A percentile compares a stretch with the other conserved stretches of the same genome.
Evolutionary conservation across 2,329 filamentous ascomycete species (phyloP).

Genomic region (Trichoderma breve): DNA sequence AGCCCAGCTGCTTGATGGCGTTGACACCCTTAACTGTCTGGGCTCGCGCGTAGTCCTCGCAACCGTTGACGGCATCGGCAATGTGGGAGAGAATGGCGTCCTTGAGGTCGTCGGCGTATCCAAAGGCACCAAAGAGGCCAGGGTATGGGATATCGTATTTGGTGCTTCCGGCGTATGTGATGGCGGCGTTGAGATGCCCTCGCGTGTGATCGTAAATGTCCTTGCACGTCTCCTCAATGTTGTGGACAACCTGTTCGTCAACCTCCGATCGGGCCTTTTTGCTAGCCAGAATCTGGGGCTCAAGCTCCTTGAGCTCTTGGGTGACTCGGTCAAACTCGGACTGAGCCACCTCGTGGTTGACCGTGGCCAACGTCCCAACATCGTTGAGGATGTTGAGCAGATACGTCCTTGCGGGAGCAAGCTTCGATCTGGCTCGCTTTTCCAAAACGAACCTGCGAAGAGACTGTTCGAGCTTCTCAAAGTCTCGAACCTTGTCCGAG

Average conservation of each 20-base stretch:
- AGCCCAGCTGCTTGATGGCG: constrained; percentile 81
- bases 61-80: constrained; percentile 70
- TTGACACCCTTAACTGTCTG: constrained; percentile 80
- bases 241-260: constrained; percentile 74
- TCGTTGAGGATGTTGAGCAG: constrained; percentile 90
- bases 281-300: constrained; percentile 81
- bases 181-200: constrained; percentile 69
- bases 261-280: constrained; percentile 77
- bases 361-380: constrained; percentile 74
- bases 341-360: constrained; percentile 85
- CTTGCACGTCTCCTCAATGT: constrained; percentile 80
- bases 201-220: constrained; percentile 85
- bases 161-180: constrained; percentile 69
- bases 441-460: constrained; percentile 91
- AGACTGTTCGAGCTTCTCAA: constrained; percentile 84
- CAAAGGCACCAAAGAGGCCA: constrained; percentile 78
- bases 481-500: constrained; percentile 83
- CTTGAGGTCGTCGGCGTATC: constrained; percentile 91
- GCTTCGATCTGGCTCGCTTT: constrained; percentile 90
- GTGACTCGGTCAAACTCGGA: constrained; percentile 81
- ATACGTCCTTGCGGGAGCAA: constrained; percentile 94
- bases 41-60: constrained; percentile 80
- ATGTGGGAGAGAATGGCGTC: constrained; percentile 89
- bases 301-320: constrained; percentile 74
- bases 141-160: constrained; percentile 82